Base-by-base conservation (phyloP, 345 rosid genomes). In the Firmiana major region DNA sequence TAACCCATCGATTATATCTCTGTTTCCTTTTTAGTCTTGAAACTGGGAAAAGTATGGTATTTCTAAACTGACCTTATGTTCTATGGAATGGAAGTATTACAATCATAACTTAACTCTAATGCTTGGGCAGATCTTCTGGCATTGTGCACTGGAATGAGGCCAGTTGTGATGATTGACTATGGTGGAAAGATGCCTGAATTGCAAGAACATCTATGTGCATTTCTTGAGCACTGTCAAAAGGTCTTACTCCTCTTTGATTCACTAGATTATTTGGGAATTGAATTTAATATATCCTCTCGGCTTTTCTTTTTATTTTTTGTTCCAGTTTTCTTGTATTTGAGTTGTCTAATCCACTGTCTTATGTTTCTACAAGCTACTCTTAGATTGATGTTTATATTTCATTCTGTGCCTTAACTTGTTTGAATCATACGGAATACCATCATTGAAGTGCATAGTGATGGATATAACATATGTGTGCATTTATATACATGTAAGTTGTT, bases 171-270 rank as follows among this genome's bases (percentile, higher is more conserved):
- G 99, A 86, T 93, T 57, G 99, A 93, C 74, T 95, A 95, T 79
- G 99, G 98, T 75, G 99, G 98, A 34, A 95, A 88, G 90, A 74
- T 95, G 88, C 99, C 98, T 46, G 94, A 91, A 84, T 81, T 95
- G 42, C 95, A 93, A 76, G 86, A 88, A 17, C 87, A 80, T 62
- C 82, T 95, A 17, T 87, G 92, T 71, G 81, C 88, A 4, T 88
- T 95, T 81, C 84, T 95, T 65, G 83, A 86, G 77, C 84, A 75
- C 72, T 73, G 94, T 60, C 93, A 88, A 28, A 82, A 89, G 98
- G 99, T 93, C 75, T 63, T 71, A 1, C 75, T 68, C 54, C 53
- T 9, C 36, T n/a, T 31, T 63, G 43, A 19, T 38, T 80, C 34
- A 26, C 74, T 72, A 28, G 21, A 22, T 74, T 75, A n/a, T 21